Percentiles rank a stretch among this genome's conserved stretches.
These are phyloP conservation scores for Aspergillus ibericus DNA, from an alignment of 2,329 filamentous ascomycete genomes.

Conservation along the genomic window DNA sequence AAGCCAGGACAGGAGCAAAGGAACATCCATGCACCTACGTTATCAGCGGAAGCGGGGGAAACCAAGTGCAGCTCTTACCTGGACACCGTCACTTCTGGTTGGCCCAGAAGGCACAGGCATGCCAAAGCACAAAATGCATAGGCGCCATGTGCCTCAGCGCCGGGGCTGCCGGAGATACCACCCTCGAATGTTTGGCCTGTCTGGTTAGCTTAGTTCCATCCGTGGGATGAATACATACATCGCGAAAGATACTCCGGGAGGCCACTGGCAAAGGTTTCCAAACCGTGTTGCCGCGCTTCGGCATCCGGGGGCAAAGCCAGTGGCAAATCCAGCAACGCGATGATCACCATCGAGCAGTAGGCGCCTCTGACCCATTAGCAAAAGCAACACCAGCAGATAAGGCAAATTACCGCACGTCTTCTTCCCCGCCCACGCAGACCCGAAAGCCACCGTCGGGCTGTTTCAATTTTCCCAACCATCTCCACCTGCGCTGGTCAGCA, in stretches of 20 bases:
- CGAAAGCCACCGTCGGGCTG: constrained; percentile 86
- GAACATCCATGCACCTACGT: constrained; percentile 71
- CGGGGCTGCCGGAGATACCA: constrained; percentile 82
- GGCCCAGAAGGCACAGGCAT: constrained; percentile 80
- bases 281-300: constrained; percentile 63
- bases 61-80: constrained; percentile 54
- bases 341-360: constrained; percentile 84
- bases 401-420: constrained; percentile 73
- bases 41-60: constrained; percentile 12
- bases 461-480: constrained; percentile 84
- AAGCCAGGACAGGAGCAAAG: constrained; percentile 79
- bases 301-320: constrained; percentile 73
- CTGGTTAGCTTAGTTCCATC: constrained; percentile 13
- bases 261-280: constrained; percentile 66
- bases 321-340: constrained; percentile 80
- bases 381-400: constrained; percentile 17
- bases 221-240: constrained; percentile 58
- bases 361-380: constrained; percentile 63
- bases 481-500: constrained; percentile 60
- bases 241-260: constrained; percentile 76
- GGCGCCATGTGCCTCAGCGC: constrained; percentile 89
- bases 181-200: constrained; percentile 91
- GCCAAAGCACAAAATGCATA: constrained; percentile 95
- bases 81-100: constrained; percentile 71
- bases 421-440: constrained; percentile 81